Conservation (phyloP, 805 yeast genomes). For the Brettanomyces naardenensis region DNA sequence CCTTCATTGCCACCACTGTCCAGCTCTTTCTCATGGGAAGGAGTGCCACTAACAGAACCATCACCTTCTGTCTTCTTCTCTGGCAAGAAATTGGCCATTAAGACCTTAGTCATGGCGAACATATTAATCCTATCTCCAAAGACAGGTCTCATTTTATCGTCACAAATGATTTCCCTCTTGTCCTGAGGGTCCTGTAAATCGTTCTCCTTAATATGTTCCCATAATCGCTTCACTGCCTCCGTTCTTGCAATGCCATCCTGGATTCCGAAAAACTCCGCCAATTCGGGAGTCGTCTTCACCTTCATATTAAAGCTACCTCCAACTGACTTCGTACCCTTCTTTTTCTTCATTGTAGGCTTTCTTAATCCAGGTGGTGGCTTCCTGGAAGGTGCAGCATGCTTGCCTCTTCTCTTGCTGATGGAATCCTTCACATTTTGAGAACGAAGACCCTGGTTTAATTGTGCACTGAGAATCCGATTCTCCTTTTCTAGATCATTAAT, state of each 20-base stretch:
- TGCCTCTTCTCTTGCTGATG: conserved; percentile 5
- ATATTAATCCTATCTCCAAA: conserved; percentile 56
- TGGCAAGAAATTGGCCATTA: too few species aligned
- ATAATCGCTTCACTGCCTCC: conserved; percentile 58
- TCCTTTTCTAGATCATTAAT: conserved; percentile 32
- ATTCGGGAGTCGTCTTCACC: conserved; percentile 32
- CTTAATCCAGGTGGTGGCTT: conserved; percentile 7
- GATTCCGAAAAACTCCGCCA: conserved; percentile 41
- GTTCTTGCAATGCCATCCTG: conserved; percentile 47
- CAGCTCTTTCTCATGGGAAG: too few species aligned
- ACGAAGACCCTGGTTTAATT: conserved; percentile 23
- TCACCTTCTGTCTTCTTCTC: too few species aligned
- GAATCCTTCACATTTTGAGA: conserved; percentile 5
- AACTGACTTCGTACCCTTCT: conserved; percentile 25
- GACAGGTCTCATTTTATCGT: conserved; percentile 43
- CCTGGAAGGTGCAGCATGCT: conserved; percentile 4
- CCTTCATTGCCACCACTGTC: too few species aligned
- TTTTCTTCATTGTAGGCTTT: conserved; percentile 7
- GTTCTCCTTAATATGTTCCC: conserved; percentile 62
- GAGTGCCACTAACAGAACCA: too few species aligned
- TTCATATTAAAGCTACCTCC: conserved; percentile 10
- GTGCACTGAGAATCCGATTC: conserved; percentile 46
- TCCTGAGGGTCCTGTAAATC: conserved; percentile 62
- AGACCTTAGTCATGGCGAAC: conserved; percentile 50
- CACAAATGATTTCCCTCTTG: conserved; percentile 57